Percentiles rank a stretch among this genome's conserved stretches.
These are phyloP conservation scores for Chamaecyparis obtusa DNA, from an alignment of 75 land plant species.

Conservation along the genomic window DNA sequence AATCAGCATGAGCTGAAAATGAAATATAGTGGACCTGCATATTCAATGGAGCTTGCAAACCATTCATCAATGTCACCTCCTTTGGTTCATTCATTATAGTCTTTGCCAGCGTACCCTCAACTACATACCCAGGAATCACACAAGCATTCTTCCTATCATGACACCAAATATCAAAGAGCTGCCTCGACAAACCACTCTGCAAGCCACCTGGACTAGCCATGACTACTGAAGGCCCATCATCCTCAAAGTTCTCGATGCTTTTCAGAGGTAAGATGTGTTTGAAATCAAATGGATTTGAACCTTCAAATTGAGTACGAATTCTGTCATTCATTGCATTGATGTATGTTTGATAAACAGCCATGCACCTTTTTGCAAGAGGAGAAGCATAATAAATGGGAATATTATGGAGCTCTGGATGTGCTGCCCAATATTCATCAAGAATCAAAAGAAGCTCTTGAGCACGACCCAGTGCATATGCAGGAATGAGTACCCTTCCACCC, in stretches of 20 bases:
- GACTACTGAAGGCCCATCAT: conserved; percentile 89
- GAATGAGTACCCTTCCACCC: conserved; percentile 93
- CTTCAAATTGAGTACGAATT: conserved; percentile 68
- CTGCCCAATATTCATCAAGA: conserved; percentile 92
- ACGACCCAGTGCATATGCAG: conserved; percentile 92
- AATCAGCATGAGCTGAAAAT: conserved; percentile 99
- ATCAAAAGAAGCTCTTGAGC: conserved; percentile 95
- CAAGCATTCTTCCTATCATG: conserved; percentile 90
- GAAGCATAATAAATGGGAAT: conserved; percentile 96
- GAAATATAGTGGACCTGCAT: conserved; percentile 95
- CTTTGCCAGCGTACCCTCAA: conserved; percentile 88
- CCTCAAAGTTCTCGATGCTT: conserved; percentile 81
- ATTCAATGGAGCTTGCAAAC: conserved; percentile 83
- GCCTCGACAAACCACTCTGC: conserved; percentile 94
- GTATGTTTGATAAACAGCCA: conserved; percentile 94
- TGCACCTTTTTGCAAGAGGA: conserved; percentile 91
- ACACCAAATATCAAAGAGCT: conserved; percentile 95
- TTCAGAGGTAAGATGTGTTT: conserved; percentile 80
- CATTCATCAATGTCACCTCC: conserved; percentile 91
- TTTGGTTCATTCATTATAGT: conserved; percentile 93
- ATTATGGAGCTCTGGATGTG: conserved; percentile 90
- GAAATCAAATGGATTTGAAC: conserved; percentile 87
- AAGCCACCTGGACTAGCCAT: conserved; percentile 97
- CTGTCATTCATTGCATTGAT: conserved; percentile 95
- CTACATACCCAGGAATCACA: conserved; percentile 94